A percentile compares a stretch with the other conserved stretches of the same genome.
phyloP scores from a whole-genome alignment of 2,329 filamentous ascomycete species.

The Diplocarpon rosae region DNA sequence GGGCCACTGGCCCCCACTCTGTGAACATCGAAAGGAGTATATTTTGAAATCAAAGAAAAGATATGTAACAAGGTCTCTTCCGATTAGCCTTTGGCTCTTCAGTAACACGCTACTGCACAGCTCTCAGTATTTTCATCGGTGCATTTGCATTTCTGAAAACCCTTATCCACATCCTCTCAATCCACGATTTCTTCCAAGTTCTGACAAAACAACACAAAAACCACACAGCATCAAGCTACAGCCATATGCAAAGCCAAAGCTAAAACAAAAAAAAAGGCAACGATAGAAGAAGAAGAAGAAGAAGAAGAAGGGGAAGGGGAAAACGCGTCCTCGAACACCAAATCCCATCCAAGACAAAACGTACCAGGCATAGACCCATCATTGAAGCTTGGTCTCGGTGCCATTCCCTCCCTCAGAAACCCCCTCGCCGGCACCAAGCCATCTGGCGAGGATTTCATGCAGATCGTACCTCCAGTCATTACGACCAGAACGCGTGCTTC shows the following conservation, averaged over 20 bases:
- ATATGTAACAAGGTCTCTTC: too few relatives aligned
- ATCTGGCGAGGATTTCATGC: constrained; percentile 56
- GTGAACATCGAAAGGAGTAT: too few relatives aligned
- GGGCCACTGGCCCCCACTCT: too few relatives aligned
- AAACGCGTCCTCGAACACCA: neutral
- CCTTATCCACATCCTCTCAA: too few relatives aligned
- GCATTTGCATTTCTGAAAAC: too few relatives aligned
- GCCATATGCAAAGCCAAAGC: neutral
- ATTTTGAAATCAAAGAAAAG: too few relatives aligned
- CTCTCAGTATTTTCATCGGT: too few relatives aligned
- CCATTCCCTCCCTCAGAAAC: constrained; percentile 54
- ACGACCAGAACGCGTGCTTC: constrained; percentile 54
- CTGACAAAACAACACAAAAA: too few relatives aligned
- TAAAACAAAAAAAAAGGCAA: neutral
- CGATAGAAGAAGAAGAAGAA: neutral
- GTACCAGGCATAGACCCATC: constrained; percentile 44
- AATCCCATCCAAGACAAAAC: constrained; percentile 4
- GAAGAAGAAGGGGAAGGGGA: neutral
- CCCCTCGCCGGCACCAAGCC: constrained; percentile 50
- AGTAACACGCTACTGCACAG: too few relatives aligned
- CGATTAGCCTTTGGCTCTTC: too few relatives aligned
- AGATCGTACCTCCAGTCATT: constrained; percentile 59
- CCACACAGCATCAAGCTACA: neutral
- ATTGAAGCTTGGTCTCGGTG: constrained; percentile 56
- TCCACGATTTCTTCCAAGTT: too few relatives aligned